phyloP scores from a whole-genome alignment of 495 filamentous ascomycete genomes.

The Venustampulla echinocandica region DNA sequence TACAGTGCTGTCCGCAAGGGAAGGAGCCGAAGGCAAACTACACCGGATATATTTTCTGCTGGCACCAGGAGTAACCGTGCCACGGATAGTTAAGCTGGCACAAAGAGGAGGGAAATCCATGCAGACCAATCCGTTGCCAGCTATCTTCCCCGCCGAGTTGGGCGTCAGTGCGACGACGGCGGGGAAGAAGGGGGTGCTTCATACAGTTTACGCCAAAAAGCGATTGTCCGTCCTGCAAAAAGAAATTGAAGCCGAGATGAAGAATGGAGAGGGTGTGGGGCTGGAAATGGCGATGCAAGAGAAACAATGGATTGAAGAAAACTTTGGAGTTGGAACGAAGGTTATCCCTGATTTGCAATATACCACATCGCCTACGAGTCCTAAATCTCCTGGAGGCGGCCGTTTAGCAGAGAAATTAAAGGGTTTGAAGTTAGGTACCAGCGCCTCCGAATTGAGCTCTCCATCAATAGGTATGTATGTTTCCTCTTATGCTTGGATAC shows the following conservation, averaged over 20 bases:
- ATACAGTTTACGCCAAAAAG: slow-evolving; percentile 77
- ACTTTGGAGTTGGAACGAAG: slow-evolving; percentile 54
- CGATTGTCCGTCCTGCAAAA: slow-evolving; percentile 59
- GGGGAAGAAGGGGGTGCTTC: slow-evolving; percentile 69
- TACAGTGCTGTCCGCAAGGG: slow-evolving; percentile 54
- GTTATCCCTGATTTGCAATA: slow-evolving; percentile 22
- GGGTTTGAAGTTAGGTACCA: slow-evolving; percentile 67
- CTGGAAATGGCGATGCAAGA: slow-evolving; percentile 74
- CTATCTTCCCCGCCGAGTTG: slow-evolving; percentile 68
- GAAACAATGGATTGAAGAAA: slow-evolving; percentile 70
- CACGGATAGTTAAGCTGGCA: slow-evolving; percentile 55
- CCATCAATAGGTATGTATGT: slow-evolving; percentile 14
- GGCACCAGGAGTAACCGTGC: slow-evolving; percentile 55
- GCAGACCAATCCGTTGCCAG: slow-evolving; percentile 64
- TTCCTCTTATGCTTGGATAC: not conserved
- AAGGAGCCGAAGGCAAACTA: slow-evolving; percentile 41
- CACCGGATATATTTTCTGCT: slow-evolving; percentile 70
- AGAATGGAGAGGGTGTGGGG: slow-evolving; percentile 67
- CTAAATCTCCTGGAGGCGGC: slow-evolving; percentile 54
- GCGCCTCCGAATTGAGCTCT: slow-evolving; percentile 43
- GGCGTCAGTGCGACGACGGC: slow-evolving; percentile 53
- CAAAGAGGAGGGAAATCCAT: slow-evolving; percentile 32
- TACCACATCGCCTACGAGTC: slow-evolving; percentile 28
- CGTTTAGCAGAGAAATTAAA: slow-evolving; percentile 66
- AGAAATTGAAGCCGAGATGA: slow-evolving; percentile 58